Evolutionary conservation across 1,139 yeast species (phyloP).

Genomic region (Blastobotrys serpentis): DNA sequence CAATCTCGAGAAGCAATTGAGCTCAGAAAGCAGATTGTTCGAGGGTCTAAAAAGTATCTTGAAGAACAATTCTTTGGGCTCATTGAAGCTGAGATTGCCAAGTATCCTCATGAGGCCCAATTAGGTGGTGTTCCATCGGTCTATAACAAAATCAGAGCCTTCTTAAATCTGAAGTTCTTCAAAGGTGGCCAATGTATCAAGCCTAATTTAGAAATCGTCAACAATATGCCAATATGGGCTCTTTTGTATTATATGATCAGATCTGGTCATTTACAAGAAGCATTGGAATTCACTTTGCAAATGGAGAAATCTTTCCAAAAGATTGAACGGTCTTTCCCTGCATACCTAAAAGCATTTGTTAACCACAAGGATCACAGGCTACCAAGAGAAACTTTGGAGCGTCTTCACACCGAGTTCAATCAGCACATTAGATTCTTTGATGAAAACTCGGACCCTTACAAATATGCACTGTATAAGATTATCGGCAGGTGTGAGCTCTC

Average conservation of each 20-base stretch:
- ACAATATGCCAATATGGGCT: constrained; percentile 92
- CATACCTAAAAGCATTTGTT: constrained; percentile 71
- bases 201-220: constrained; percentile 57
- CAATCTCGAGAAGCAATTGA: constrained; percentile 37
- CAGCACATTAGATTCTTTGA: constrained; percentile 73
- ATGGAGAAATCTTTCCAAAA: constrained; percentile 66
- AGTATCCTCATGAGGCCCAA: constrained; percentile 54
- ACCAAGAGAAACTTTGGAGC: constrained; percentile 65
- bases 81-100: constrained; percentile 69
- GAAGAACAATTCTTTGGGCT: constrained; percentile 76
- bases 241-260: constrained; percentile 78
- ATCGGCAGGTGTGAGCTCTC: constrained; percentile 87
- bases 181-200: constrained; percentile 50
- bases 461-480: constrained; percentile 85
- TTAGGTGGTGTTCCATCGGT: constrained; percentile 66
- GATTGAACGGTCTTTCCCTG: constrained; percentile 80
- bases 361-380: constrained; percentile 56
- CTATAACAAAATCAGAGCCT: constrained; percentile 67
- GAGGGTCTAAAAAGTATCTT: constrained; percentile 58
- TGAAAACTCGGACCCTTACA: constrained; percentile 75
- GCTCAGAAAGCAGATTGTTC: constrained; percentile 52
- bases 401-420: constrained; percentile 77
- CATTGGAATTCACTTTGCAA: constrained; percentile 56
- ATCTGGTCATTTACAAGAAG: constrained; percentile 79
- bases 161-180: constrained; percentile 47